These are phyloP conservation scores for Aegilops speltoides DNA, from an alignment of 176 grass and related monocot genomes.

Conservation along the genomic window DNA sequence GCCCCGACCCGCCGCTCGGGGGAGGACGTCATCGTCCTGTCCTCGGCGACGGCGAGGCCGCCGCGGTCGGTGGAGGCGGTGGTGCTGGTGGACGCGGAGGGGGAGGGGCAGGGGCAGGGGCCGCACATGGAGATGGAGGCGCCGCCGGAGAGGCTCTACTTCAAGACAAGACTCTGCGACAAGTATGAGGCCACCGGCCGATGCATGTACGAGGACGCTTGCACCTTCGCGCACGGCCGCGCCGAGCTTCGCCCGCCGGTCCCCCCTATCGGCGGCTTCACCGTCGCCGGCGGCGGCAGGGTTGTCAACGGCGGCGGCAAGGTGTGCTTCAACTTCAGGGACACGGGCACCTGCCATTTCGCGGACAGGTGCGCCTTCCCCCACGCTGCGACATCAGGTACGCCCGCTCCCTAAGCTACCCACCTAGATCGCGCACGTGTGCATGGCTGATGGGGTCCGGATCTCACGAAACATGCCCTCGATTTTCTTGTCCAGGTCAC, in stretches of 20 bases:
- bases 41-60: neutral
- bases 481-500: neutral
- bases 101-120: neutral
- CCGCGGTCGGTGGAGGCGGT: neutral
- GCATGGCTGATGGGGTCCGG: conserved; percentile 39
- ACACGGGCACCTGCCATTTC: conserved; percentile 32
- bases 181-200: conserved; percentile 26
- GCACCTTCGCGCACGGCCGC: conserved; percentile 59
- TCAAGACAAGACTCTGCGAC: conserved; percentile 57
- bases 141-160: conserved; percentile 36
- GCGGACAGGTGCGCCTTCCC: conserved; percentile 41
- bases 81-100: neutral
- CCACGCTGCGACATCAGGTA: conserved; percentile 5
- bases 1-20: neutral
- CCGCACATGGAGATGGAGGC: neutral
- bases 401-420: neutral
- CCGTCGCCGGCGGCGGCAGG: neutral
- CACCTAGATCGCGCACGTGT: neutral
- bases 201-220: conserved; percentile 39
- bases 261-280: neutral
- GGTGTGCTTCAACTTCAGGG: conserved; percentile 47
- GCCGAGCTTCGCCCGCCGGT: conserved; percentile 46
- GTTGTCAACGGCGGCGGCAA: neutral
- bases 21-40: conserved; percentile 45
- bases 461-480: conserved; percentile 1